A percentile compares a stretch with the other conserved stretches of the same genome.
These are phyloP conservation scores for Sparassis latifolia DNA, from an alignment of 1,284 basidiomycete species.

Conservation along the genomic window DNA sequence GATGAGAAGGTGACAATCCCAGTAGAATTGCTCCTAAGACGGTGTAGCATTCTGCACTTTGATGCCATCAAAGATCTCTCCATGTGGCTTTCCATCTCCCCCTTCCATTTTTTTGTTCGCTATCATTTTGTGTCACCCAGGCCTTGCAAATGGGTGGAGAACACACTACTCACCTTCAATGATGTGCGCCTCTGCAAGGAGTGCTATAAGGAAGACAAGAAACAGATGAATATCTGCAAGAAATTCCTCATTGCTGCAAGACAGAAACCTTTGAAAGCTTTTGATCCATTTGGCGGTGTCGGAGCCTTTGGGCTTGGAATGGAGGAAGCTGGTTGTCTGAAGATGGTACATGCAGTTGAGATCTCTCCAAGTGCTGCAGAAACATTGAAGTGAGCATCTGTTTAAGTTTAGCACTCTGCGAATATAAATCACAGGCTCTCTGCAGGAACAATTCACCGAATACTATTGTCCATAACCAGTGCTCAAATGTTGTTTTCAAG, in stretches of 20 bases:
- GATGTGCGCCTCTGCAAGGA: constrained; percentile 38
- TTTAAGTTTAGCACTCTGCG: neutral
- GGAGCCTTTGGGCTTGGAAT: constrained; percentile 59
- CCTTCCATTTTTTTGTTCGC: constrained; percentile 48
- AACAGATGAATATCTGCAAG: constrained; percentile 19
- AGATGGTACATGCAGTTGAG: constrained; percentile 60
- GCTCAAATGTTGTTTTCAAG: constrained; percentile 52
- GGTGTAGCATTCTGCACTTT: constrained; percentile 41
- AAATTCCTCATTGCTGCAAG: constrained; percentile 17
- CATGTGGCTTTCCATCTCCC: constrained; percentile 45
- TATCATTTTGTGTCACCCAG: constrained; percentile 41
- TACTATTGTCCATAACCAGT: constrained; percentile 46
- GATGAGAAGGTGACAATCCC: constrained; percentile 30
- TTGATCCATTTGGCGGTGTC: constrained; percentile 64
- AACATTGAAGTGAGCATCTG: constrained; percentile 45
- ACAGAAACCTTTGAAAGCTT: constrained; percentile 33
- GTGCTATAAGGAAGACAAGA: constrained; percentile 35
- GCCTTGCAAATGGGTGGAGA: constrained; percentile 33
- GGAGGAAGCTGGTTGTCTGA: constrained; percentile 42
- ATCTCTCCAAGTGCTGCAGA: constrained; percentile 63
- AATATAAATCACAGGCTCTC: neutral
- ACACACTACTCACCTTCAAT: constrained; percentile 21
- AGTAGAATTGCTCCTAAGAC: constrained; percentile 35
- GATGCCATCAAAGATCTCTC: constrained; percentile 27
- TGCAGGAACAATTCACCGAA: constrained; percentile 39